These are phyloP conservation scores for Vanrija sp. DNA, from an alignment of 1,284 basidiomycete genomes.

Conservation along the genomic window DNA sequence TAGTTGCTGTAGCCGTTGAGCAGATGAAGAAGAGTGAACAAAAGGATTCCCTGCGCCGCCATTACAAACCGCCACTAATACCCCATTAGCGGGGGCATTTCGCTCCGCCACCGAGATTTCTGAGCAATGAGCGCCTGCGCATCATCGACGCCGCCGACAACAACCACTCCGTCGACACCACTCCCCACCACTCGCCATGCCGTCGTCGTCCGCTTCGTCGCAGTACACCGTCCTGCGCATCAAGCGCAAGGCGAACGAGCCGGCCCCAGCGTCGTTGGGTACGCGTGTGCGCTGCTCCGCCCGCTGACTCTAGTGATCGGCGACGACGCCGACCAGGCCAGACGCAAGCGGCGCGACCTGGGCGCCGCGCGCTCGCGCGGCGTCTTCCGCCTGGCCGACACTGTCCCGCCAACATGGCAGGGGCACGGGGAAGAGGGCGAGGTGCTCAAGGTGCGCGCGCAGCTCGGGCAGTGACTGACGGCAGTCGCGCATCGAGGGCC, in stretches of 20 bases:
- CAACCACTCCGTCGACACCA: no score
- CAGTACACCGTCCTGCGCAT: conserved; percentile 47
- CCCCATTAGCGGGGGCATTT: no score
- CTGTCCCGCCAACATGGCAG: conserved; percentile 47
- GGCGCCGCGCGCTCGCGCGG: conserved; percentile 25
- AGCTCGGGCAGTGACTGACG: conserved; percentile 1
- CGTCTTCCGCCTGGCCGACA: conserved; percentile 49
- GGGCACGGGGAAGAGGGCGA: conserved; percentile 42
- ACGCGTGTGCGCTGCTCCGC: not conserved
- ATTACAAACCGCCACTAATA: no score
- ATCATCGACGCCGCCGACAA: no score
- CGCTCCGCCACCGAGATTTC: no score
- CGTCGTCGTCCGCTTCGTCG: no score
- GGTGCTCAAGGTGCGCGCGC: conserved; percentile 33
- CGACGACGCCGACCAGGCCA: conserved; percentile 24
- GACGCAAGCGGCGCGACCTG: conserved; percentile 28
- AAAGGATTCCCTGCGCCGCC: no score
- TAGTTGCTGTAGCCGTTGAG: no score
- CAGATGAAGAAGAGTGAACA: no score
- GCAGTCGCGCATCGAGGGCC: conserved; percentile 15
- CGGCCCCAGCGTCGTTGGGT: conserved; percentile 47
- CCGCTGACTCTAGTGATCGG: conserved; percentile 39
- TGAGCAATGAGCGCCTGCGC: no score
- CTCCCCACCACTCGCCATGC: no score
- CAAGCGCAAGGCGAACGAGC: conserved; percentile 50